Evolutionary conservation across 306 rosid species (phyloP).

Genomic region (Acacia melanoxylon): DNA sequence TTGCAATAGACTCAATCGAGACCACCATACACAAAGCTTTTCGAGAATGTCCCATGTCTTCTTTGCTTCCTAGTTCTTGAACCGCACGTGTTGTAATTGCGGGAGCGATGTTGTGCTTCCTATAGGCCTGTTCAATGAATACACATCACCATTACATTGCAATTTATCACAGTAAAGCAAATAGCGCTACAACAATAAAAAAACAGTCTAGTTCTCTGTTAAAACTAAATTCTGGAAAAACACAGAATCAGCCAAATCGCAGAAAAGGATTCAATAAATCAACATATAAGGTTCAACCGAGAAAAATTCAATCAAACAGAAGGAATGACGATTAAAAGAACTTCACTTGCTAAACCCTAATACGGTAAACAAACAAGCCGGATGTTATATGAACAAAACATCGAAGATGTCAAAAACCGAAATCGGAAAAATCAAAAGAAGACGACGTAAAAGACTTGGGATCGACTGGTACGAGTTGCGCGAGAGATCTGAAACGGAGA

Average conservation of each 20-base stretch:
- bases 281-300: neutral
- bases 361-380: too few species aligned
- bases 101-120: neutral
- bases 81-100: neutral
- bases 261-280: neutral
- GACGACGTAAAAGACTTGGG: too few species aligned
- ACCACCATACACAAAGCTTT: constrained; percentile 82
- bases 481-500: too few species aligned
- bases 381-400: too few species aligned
- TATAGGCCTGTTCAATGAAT: constrained; percentile 1
- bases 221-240: neutral
- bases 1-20: constrained; percentile 67
- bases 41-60: constrained; percentile 54
- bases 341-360: too few species aligned
- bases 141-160: neutral
- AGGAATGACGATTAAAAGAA: too few species aligned
- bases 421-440: too few species aligned
- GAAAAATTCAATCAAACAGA: too few species aligned
- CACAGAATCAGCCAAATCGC: neutral
- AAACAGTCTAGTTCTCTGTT: neutral
- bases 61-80: constrained; percentile 3
- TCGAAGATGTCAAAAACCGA: too few species aligned
- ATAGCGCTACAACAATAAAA: neutral
- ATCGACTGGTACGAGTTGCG: too few species aligned
- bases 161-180: neutral